phyloP scores from a whole-genome alignment of 495 filamentous ascomycete species.

The Hypoxylon intermedium region DNA sequence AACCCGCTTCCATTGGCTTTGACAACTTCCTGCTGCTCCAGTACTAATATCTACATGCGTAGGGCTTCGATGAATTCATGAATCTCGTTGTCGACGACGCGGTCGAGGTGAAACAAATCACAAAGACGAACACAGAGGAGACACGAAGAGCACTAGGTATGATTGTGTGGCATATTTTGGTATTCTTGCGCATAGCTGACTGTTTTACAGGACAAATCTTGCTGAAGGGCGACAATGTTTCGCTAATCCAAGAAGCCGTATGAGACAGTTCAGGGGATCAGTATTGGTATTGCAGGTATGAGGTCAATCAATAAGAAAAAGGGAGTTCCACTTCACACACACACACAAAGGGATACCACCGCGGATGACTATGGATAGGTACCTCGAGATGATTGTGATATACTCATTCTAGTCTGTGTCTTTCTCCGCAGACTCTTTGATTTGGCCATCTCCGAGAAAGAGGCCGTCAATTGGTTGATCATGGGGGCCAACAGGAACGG shows the following conservation, averaged over 20 bases:
- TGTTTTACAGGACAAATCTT: slow-evolving; percentile 81
- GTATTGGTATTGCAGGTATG: slow-evolving; percentile 1
- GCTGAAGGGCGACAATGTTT: slow-evolving; percentile 96
- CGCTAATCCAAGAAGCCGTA: slow-evolving; percentile 74
- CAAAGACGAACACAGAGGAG: slow-evolving; percentile 78
- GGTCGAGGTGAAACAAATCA: slow-evolving; percentile 84
- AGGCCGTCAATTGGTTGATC: slow-evolving; percentile 57
- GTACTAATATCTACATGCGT: slow-evolving; percentile 14
- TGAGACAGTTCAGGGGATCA: slow-evolving; percentile 22
- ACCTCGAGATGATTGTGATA: slow-evolving; percentile 11
- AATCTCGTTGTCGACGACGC: slow-evolving; percentile 97
- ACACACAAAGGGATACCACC: slow-evolving; percentile 6
- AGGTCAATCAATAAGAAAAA: slow-evolving; percentile 1
- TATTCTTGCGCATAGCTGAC: slow-evolving; percentile 36
- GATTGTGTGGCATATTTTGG: slow-evolving; percentile 33
- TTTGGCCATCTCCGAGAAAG: slow-evolving; percentile 55
- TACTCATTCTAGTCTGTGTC: slow-evolving; percentile 35
- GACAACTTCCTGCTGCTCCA: not conserved
- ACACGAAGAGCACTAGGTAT: slow-evolving; percentile 80
- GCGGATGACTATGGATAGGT: slow-evolving; percentile 14
- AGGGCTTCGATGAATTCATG: slow-evolving; percentile 99
- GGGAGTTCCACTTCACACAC: slow-evolving; percentile 11
- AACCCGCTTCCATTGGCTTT: slow-evolving; percentile 4
- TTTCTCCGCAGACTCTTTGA: slow-evolving; percentile 45
- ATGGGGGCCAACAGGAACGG: slow-evolving; percentile 68